Evolutionary conservation across 2,329 filamentous ascomycete species (phyloP).

Genomic region (Calonectria henricotiae): DNA sequence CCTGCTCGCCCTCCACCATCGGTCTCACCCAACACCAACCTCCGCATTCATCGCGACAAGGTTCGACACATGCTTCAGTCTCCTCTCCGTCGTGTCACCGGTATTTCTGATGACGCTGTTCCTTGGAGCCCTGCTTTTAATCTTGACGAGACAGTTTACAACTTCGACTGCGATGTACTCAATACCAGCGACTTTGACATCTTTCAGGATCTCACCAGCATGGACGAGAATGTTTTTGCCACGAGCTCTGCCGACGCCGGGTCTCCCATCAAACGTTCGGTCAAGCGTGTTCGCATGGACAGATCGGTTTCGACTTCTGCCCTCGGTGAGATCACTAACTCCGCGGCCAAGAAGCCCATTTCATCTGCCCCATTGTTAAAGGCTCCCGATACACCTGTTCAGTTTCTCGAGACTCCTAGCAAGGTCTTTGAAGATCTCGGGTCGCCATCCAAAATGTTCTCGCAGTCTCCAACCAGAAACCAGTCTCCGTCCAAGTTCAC

Average conservation of each 20-base stretch:
- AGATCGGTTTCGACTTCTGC: conserved; percentile 76
- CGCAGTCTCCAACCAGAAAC: conserved; percentile 56
- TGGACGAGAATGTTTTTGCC: conserved; percentile 54
- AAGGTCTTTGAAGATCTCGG: conserved; percentile 71
- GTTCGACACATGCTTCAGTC: conserved; percentile 88
- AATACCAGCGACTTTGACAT: conserved; percentile 75
- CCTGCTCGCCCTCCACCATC: conserved; percentile 75
- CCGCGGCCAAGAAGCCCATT: conserved; percentile 67
- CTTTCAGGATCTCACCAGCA: conserved; percentile 64
- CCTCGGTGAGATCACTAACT: conserved; percentile 74
- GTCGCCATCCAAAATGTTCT: conserved; percentile 70
- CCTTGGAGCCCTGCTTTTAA: conserved; percentile 80
- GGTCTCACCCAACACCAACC: conserved; percentile 92
- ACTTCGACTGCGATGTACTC: conserved; percentile 66
- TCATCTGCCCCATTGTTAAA: conserved; percentile 69
- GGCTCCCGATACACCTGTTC: conserved; percentile 60
- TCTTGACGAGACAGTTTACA: conserved; percentile 72
- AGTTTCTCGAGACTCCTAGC: conserved; percentile 70
- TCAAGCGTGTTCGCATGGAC: conserved; percentile 74
- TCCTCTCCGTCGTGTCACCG: conserved; percentile 70
- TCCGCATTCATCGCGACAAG: conserved; percentile 88
- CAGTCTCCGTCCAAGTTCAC: conserved; percentile 70
- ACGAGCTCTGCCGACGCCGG: conserved; percentile 69
- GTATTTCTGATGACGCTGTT: conserved; percentile 63
- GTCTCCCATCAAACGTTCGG: conserved; percentile 78